phyloP scores from a whole-genome alignment of 371 early-diverging fungal genomes.

The Smittium culicis region DNA sequence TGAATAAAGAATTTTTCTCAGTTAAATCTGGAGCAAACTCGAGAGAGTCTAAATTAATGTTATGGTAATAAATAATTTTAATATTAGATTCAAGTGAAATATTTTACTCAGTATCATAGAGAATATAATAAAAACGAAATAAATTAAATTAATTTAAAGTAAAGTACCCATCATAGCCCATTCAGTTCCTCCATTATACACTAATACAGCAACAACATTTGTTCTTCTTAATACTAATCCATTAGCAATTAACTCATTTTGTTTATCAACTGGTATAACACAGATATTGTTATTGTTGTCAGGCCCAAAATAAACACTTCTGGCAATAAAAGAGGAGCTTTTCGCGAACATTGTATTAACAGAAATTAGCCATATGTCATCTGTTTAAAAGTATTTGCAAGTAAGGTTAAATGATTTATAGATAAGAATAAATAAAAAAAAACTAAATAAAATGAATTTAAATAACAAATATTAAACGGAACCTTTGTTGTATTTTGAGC shows the following conservation, averaged over 20 bases:
- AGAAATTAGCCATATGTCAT: conserved; percentile 32
- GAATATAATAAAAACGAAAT: too few species aligned
- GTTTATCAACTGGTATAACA: conserved; percentile 21
- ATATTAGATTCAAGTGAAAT: too few species aligned
- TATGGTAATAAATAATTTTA: too few species aligned
- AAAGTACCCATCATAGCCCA: conserved; percentile 53
- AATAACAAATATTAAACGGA: too few species aligned
- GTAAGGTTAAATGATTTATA: too few species aligned
- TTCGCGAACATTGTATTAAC: conserved; percentile 15
- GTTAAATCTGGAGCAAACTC: conserved; percentile 27
- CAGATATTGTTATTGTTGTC: conserved; percentile 28
- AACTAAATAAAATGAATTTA: too few species aligned
- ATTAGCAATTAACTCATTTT: conserved; percentile 21
- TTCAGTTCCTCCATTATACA: conserved; percentile 50
- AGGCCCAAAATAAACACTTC: conserved; percentile 28
- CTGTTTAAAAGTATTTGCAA: too few species aligned
- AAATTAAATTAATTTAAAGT: too few species aligned
- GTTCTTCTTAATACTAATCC: conserved; percentile 15
- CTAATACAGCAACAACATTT: conserved; percentile 43
- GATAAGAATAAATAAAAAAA: too few species aligned
- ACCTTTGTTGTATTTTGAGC: conserved; percentile 20
- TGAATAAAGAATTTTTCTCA: conserved; percentile 33
- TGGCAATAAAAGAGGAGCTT: conserved; percentile 22
- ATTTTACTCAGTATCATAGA: too few species aligned
- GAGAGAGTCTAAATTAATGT: conserved; percentile 33